Base-by-base conservation (phyloP, 805 yeast genomes). In the Spathaspora gorwiae region DNA sequence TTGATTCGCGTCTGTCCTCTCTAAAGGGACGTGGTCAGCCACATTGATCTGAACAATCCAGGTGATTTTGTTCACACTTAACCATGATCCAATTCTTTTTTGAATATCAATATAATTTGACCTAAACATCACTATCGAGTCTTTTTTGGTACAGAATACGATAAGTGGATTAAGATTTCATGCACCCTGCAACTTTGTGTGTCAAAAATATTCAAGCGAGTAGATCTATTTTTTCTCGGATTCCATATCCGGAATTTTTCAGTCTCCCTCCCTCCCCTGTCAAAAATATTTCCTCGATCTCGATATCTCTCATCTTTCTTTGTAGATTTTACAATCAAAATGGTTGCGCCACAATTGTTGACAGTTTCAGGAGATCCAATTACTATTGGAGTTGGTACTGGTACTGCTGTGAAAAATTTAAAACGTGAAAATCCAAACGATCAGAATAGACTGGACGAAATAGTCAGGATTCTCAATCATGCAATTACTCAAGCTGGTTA, bases 331-430 rank as follows among this genome's bases (percentile, higher is more conserved):
- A 5, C 3, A 9, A 9, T 29, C 32, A 19, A 19, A 19, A 19
- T 19, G 24, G 24, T 19, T 19, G 5, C 5, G 6, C 9, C 3
- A 6, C 12, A 30, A 15, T 34, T 47, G 27, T 42, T 27, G 26
- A 65, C 70, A 41, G 58, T 56, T 42, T 61, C 67, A n/a, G 70
- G 70, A 5, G 46, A 49, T 19, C 60, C 62, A 10, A 51, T 64
- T 26, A 54, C 62, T 29, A 51, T 75, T 26, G 80, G 75, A 12
- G 64, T 65, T 26, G 81, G 82, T 1, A 64, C 79, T n/a, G 83
- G 83, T 13, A 76, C 82, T 40, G 65, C 62, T 43, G 73, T 78
- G 67, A 66, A 65, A 44, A 47, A 51, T 13, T 26, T 40, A 9
- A 54, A 50, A 39, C 36, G 54, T n/a, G n/a, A 12, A 7, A 44